Conservation (phyloP, 2,329 filamentous ascomycete species). For the Alternaria sp. region DNA sequence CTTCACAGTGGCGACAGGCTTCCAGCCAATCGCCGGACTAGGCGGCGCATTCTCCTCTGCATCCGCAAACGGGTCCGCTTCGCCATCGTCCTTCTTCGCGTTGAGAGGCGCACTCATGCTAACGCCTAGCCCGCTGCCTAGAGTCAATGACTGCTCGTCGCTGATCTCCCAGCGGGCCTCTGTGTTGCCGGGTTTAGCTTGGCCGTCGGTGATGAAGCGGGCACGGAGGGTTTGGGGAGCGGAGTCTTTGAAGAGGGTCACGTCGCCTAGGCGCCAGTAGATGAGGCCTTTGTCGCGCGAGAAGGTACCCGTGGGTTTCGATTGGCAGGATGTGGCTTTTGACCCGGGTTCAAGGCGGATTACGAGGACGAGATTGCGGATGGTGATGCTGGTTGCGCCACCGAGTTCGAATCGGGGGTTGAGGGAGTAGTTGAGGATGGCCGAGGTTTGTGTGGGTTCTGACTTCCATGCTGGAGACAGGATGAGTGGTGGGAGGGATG, state of each 20-base stretch:
- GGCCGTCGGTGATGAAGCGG: slow-evolving; percentile 76
- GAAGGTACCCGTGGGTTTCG: slow-evolving; percentile 81
- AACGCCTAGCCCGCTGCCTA: slow-evolving; percentile 70
- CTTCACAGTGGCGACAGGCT: slow-evolving; percentile 43
- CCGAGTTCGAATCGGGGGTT: slow-evolving; percentile 70
- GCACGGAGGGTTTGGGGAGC: slow-evolving; percentile 79
- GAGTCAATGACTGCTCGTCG: slow-evolving; percentile 54
- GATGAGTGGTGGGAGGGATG: slow-evolving; percentile 72
- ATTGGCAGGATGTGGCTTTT: slow-evolving; percentile 71
- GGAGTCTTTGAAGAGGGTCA: slow-evolving; percentile 67
- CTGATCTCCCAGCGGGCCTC: slow-evolving; percentile 82
- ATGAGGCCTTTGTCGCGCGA: slow-evolving; percentile 77
- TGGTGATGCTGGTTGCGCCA: slow-evolving; percentile 56
- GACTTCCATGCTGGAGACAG: slow-evolving; percentile 82
- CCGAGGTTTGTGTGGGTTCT: slow-evolving; percentile 82
- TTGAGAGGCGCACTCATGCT: slow-evolving; percentile 48
- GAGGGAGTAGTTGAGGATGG: slow-evolving; percentile 82
- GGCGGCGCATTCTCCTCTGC: slow-evolving; percentile 51
- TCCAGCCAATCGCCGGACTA: slow-evolving; percentile 40
- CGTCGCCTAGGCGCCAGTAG: slow-evolving; percentile 80
- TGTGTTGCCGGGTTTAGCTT: slow-evolving; percentile 74
- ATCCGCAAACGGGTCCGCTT: slow-evolving; percentile 75
- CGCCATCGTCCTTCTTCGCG: slow-evolving; percentile 50
- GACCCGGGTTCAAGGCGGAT: slow-evolving; percentile 70
- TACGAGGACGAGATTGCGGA: slow-evolving; percentile 78